These are phyloP conservation scores for Deakozyma indianensis DNA, from an alignment of 805 yeast genomes.

Conservation along the genomic window DNA sequence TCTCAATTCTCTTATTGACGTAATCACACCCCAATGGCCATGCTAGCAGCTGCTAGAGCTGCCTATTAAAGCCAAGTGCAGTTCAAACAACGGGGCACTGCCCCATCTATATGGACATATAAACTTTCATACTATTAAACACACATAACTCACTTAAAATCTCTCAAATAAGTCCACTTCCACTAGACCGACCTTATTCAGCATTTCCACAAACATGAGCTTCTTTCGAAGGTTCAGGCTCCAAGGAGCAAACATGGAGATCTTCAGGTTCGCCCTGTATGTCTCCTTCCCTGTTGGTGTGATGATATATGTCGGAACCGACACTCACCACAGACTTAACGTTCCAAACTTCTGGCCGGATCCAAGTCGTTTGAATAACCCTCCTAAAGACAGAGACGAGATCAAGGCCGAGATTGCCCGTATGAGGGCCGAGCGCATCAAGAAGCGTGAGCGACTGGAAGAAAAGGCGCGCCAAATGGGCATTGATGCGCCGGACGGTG, in stretches of 20 bases:
- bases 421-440: conserved; percentile 60
- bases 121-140: no score
- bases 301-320: conserved; percentile 87
- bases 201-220: background rate
- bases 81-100: no score
- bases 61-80: no score
- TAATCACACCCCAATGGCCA: no score
- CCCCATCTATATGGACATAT: no score
- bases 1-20: no score
- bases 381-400: conserved; percentile 87
- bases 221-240: conserved; percentile 4
- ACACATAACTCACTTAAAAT: no score
- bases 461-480: conserved; percentile 58
- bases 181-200: no score
- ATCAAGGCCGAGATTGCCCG: conserved; percentile 84
- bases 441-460: conserved; percentile 59
- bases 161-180: no score
- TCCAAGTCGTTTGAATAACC: conserved; percentile 77
- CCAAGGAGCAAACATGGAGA: conserved; percentile 15
- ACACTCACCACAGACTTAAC: conserved; percentile 77
- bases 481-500: conserved; percentile 38
- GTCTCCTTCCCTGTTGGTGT: conserved; percentile 76
- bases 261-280: conserved; percentile 58
- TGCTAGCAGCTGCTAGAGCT: no score
- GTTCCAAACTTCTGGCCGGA: conserved; percentile 97